phyloP scores from a whole-genome alignment of 495 filamentous ascomycete genomes.

The Penicillium cinerascens region DNA sequence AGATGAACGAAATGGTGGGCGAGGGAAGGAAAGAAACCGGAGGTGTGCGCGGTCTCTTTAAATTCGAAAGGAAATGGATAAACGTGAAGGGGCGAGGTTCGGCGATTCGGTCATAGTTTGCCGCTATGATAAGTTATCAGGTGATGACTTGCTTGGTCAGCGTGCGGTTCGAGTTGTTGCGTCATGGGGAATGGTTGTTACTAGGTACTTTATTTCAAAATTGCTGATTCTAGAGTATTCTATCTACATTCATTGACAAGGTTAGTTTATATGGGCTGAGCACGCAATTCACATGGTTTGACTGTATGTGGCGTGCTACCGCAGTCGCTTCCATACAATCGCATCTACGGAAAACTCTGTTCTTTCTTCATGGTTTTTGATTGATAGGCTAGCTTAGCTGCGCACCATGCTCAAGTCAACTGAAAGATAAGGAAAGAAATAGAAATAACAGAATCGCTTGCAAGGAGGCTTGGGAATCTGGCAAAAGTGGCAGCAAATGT shows the following conservation, averaged over 20 bases:
- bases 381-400: neutral
- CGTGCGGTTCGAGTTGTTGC: neutral
- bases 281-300: neutral
- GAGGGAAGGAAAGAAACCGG: constrained; percentile 13
- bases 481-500: constrained; percentile 24
- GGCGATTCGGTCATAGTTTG: constrained; percentile 13
- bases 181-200: too few species aligned
- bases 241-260: neutral
- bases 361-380: neutral
- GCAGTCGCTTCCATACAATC: neutral
- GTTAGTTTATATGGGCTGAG: neutral
- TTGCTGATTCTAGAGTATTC: neutral
- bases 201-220: neutral
- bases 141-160: constrained; percentile 20
- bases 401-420: constrained; percentile 10
- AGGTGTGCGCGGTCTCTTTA: constrained; percentile 10
- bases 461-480: constrained; percentile 35
- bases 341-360: neutral
- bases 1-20: constrained; percentile 70
- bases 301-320: neutral
- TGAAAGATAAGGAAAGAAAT: constrained; percentile 5
- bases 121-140: constrained; percentile 32
- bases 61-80: neutral
- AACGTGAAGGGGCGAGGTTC: neutral
- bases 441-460: constrained; percentile 18